Evolutionary conservation across 1,284 basidiomycete species (phyloP).

Genomic region (Ustilago cynodontis): DNA sequence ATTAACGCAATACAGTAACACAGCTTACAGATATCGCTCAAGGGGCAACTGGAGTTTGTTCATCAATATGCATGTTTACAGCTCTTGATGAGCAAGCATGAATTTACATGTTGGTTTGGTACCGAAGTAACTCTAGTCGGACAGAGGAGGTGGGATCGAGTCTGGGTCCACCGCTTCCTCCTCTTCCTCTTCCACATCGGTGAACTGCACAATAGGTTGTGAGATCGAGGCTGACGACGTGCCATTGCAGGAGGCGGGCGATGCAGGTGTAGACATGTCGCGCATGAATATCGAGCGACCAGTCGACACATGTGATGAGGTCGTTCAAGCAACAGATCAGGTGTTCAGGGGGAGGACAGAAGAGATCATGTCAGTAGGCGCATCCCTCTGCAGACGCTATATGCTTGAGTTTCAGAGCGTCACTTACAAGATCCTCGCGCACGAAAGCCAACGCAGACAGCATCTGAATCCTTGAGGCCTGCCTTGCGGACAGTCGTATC

Average conservation of each 20-base stretch:
- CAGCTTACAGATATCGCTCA: background rate
- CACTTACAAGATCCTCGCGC: constrained; percentile 41
- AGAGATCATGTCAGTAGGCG: background rate
- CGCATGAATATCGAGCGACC: background rate
- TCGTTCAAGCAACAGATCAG: background rate
- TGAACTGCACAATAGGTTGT: constrained; percentile 44
- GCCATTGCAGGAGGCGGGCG: background rate
- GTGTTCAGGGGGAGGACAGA: background rate
- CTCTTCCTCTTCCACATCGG: constrained; percentile 43
- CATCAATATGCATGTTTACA: background rate
- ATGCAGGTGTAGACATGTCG: background rate
- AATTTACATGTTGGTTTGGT: background rate
- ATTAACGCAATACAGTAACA: background rate
- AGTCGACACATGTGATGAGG: background rate
- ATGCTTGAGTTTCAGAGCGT: background rate
- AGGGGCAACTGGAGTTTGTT: background rate
- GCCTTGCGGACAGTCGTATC: constrained; percentile 40
- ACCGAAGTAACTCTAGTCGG: constrained; percentile 11
- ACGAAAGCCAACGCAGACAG: constrained; percentile 43
- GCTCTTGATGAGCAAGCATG: background rate
- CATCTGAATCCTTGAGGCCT: constrained; percentile 48
- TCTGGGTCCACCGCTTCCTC: constrained; percentile 36
- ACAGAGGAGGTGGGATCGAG: constrained; percentile 37
- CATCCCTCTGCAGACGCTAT: background rate
- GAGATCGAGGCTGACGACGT: constrained; percentile 34